Percentiles rank a stretch among this genome's conserved stretches.
phyloP scores from a whole-genome alignment of 2,329 filamentous ascomycete species.

The Mollisia scopiformis region DNA sequence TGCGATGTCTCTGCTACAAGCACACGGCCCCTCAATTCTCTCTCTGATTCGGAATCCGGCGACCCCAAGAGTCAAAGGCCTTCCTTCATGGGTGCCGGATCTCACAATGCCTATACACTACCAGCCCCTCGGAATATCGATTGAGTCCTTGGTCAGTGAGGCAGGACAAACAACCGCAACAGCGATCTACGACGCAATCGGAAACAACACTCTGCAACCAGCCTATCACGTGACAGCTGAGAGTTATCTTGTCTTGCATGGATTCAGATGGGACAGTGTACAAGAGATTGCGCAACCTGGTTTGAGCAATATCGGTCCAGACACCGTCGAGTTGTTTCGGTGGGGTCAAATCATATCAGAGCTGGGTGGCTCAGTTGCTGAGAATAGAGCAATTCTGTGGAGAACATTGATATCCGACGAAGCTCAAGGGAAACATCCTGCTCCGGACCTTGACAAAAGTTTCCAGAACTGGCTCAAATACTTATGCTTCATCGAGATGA shows the following conservation, averaged over 20 bases:
- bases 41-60: neutral
- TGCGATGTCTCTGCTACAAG: neutral
- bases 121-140: neutral
- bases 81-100: neutral
- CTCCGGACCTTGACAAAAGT: neutral
- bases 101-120: neutral
- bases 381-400: neutral
- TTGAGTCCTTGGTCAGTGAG: neutral
- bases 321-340: neutral
- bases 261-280: neutral
- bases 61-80: neutral
- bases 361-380: neutral
- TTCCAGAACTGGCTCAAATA: neutral
- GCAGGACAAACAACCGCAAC: neutral
- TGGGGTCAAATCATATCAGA: neutral
- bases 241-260: neutral
- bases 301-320: neutral
- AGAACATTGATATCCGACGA: neutral
- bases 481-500: neutral
- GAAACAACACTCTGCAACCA: neutral
- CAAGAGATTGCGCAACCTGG: neutral
- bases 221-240: neutral
- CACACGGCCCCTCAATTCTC: neutral
- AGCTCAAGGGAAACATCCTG: neutral
- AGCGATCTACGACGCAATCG: neutral